Base-by-base conservation (phyloP, 495 filamentous ascomycete species). In the Hypoxylon crocopeplum region DNA sequence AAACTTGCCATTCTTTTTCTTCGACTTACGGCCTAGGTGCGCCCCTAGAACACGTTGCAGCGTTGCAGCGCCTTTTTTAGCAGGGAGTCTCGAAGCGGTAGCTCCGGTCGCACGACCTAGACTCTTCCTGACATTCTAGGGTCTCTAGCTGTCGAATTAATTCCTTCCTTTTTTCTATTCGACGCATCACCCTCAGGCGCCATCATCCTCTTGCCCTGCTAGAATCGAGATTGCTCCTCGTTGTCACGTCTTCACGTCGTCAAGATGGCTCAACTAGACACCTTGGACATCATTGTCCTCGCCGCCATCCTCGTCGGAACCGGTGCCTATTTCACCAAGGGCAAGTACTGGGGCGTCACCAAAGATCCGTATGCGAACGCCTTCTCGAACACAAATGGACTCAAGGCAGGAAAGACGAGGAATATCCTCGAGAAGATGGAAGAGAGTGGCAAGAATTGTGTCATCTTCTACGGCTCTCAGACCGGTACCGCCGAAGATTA, bases 401-500 rank as follows among this genome's bases (percentile, higher is more conserved):
- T 79, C 48, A 95, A 91, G 75, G 82, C 87, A n/a, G 92, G 88
- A 52, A 93, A 91, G 78, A 92, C 93, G 41, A 82, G 93, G 61
- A 90, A 98, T 73, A 92, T 99, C 50, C 56, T 97, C 20, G 89
- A 97, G 79, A 96, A 93, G 79, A 89, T 99, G 89, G 89, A 97
- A 27, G 91, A 97, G 77, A 87, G 83, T 2, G 88, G 88, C 72
- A 98, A 98, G 79, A 97, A 99, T 75, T 96, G 92, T 77, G 87
- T 99, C 49, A 89, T 98, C 57, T 97, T 99, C 79, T 99, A 97
- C 67, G 94, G 93, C 44, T 98, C 94, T 41, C 94, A 99, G 74
- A 99, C 94, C 15, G 94, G 94, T 66, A 99, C 95, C 48, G 94
- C 94, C 20, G 94, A 99, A 80, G 94, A 99, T 69, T 99, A 99